These are phyloP conservation scores for Chara braunii DNA, from an alignment of 139 green algal species.

Conservation along the genomic window DNA sequence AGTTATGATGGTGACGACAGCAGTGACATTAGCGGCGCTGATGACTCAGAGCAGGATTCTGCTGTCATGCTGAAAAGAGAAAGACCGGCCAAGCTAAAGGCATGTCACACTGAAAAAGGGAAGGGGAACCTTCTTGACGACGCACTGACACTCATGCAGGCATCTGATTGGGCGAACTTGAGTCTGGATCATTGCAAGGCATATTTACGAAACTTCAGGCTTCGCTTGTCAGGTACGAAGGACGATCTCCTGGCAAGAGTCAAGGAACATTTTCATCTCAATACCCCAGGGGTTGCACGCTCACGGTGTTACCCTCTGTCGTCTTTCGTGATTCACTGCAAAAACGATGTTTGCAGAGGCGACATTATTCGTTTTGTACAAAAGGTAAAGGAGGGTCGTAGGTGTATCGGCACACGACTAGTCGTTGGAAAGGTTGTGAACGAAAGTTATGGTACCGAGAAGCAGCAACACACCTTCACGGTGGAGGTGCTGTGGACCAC, in stretches of 20 bases:
- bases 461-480: constrained; percentile 11
- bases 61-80: no score
- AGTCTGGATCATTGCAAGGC: not conserved
- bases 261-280: not conserved
- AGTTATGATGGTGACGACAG: no score
- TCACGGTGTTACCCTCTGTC: no score
- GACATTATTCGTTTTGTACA: not conserved
- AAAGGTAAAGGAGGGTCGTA: not conserved
- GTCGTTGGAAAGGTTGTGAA: not conserved
- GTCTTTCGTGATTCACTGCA: no score
- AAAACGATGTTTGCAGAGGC: constrained; percentile 4
- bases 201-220: not conserved
- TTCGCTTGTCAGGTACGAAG: not conserved
- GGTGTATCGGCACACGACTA: not conserved
- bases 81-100: no score
- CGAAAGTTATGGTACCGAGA: constrained; percentile 2
- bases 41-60: no score
- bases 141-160: no score
- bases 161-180: not conserved
- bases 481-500: constrained; percentile 2
- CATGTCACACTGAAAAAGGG: no score
- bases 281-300: no score
- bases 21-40: no score
- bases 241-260: not conserved
- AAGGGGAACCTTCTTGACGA: no score